Conservation (phyloP, 768 basidiomycete species). For the Pulveroboletus sp. region DNA sequence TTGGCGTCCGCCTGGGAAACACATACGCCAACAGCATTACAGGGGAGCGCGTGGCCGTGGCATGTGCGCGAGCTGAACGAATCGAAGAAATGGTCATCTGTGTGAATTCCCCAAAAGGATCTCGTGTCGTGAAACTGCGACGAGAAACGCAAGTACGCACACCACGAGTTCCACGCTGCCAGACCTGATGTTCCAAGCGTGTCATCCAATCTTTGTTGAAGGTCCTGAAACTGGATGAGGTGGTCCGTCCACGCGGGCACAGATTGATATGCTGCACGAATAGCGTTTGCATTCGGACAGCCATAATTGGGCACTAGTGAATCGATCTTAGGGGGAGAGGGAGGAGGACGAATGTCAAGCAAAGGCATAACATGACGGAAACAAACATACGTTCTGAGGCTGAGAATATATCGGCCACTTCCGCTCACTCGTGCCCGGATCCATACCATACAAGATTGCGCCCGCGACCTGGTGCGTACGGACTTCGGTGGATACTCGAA, state of each 20-base stretch:
- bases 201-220: constrained; percentile 35
- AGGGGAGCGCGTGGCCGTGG: constrained; percentile 37
- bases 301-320: constrained; percentile 42
- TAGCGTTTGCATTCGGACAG: constrained; percentile 38
- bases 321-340: constrained; percentile 35
- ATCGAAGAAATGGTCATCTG: constrained; percentile 45
- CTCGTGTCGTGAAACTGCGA: neutral
- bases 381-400: constrained; percentile 34
- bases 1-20: constrained; percentile 42
- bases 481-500: constrained; percentile 43
- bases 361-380: neutral
- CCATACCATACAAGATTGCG: constrained; percentile 44
- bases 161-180: constrained; percentile 44
- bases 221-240: constrained; percentile 31
- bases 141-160: constrained; percentile 26
- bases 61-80: constrained; percentile 48
- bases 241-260: constrained; percentile 46
- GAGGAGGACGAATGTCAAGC: neutral
- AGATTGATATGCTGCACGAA: constrained; percentile 39
- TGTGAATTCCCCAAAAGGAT: neutral
- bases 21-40: constrained; percentile 39
- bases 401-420: constrained; percentile 40
- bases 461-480: constrained; percentile 46
- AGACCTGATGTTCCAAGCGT: constrained; percentile 39
- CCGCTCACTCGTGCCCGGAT: constrained; percentile 27